These are phyloP conservation scores for Bipolaris oryzae DNA, from an alignment of 2,329 filamentous ascomycete species.

Conservation along the genomic window DNA sequence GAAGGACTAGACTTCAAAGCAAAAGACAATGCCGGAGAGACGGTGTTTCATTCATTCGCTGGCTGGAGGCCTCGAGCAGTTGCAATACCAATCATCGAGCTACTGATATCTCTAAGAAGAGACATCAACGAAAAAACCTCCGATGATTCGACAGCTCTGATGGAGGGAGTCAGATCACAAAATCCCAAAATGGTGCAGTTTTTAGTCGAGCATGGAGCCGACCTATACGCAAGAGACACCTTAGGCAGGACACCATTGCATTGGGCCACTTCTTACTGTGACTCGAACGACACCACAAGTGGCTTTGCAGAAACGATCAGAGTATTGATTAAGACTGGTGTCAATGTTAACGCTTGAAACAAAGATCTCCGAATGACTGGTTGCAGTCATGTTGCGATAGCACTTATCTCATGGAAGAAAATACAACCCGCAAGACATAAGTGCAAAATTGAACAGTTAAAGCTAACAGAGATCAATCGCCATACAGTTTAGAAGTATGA, in stretches of 20 bases:
- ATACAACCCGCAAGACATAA: neutral
- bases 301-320: too few species aligned
- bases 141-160: neutral
- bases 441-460: too few species aligned
- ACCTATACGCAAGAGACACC: neutral
- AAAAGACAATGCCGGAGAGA: neutral
- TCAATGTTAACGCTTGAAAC: neutral
- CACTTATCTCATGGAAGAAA: neutral
- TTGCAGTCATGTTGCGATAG: neutral
- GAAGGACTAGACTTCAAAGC: neutral
- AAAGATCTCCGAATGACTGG: neutral
- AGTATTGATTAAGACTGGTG: neutral
- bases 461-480: too few species aligned
- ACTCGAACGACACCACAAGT: too few species aligned
- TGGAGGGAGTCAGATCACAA: neutral
- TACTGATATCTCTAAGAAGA: neutral
- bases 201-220: neutral
- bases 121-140: neutral
- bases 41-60: neutral
- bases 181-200: neutral
- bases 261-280: too few species aligned
- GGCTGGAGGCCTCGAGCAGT: fast-evolving
- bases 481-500: too few species aligned
- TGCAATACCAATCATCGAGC: too few species aligned
- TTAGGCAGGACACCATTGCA: neutral